Base-by-base conservation (phyloP, 1,139 yeast species). In the Zygosaccharomyces sapae region DNA sequence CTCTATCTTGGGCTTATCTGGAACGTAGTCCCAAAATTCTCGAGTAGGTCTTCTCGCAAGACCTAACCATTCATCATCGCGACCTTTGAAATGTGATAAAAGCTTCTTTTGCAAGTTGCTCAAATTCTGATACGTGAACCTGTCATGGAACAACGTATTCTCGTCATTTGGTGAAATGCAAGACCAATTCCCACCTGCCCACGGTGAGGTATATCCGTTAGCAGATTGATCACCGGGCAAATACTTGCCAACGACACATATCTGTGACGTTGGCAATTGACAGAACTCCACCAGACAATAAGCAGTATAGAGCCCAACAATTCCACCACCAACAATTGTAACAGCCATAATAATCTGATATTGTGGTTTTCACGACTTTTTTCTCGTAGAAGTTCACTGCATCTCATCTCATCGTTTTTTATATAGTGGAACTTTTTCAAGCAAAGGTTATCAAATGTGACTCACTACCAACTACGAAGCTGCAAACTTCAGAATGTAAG, bases 181-280 rank as follows among this genome's bases (percentile, higher is more conserved):
- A 2, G 86, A 79, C 59, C 82, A 69, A 47, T 69, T 69, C 1
- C 85, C 87, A n/a, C 87, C 87, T 0, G 90, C 90, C 75, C 83
- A 83, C 1, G 94, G 94, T 0, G 89, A 82, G 2, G 94, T 81
- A 62, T 81, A 86, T 45, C 76, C 71, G n/a, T 22, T 20, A 51
- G 77, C 75, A 3, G 86, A 78, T 55, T 77, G 81, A 59, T 86
- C 94, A 4, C 92, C 94, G 1, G 94, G 92, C 43, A 82, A 63
- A 54, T 72, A 75, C 57, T 81, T 77, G 2, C 86, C 90, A 18
- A 81, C 57, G 5, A 84, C 74, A 3, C 79, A 72, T 52, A 84
- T 74, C n/a, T 77, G 70, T 4, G 62, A 48, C 0, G 79, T 76
- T 5, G 67, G 53, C 6, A 76, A 73, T 1, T 73, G 72, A n/a